Conservation (phyloP, 441 rosid genomes). For the Erodium moschatum region DNA sequence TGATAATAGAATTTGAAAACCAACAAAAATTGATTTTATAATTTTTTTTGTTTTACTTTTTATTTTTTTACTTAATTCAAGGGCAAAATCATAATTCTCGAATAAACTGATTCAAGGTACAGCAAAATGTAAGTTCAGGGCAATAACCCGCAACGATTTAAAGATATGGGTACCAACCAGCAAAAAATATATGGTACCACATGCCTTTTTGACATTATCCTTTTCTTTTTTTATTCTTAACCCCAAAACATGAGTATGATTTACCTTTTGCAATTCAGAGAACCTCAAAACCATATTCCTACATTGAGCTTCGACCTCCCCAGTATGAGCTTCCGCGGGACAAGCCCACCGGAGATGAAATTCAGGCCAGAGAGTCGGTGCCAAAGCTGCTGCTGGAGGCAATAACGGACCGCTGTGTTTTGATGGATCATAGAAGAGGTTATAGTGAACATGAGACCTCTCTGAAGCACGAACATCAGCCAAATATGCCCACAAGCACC, state of each 20-base stretch:
- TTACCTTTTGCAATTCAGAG: constrained; percentile 69
- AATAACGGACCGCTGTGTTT: constrained; percentile 51
- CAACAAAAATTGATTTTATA: too few relatives aligned
- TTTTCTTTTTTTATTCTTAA: too few relatives aligned
- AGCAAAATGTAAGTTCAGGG: too few relatives aligned
- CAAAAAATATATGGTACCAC: too few relatives aligned
- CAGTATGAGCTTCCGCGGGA: constrained; percentile 71
- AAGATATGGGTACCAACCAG: too few relatives aligned
- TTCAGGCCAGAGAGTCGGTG: constrained; percentile 95
- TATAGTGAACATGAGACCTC: constrained; percentile 65
- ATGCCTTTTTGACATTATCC: too few relatives aligned
- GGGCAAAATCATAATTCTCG: too few relatives aligned
- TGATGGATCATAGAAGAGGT: constrained; percentile 62
- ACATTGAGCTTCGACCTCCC: constrained; percentile 67
- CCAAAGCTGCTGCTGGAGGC: constrained; percentile 96
- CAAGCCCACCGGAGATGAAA: constrained; percentile 99
- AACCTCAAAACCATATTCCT: constrained; percentile 57
- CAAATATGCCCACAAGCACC: constrained; percentile 84
- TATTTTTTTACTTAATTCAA: too few relatives aligned
- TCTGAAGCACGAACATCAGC: constrained; percentile 55
- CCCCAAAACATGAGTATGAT: background rate
- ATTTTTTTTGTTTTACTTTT: too few relatives aligned
- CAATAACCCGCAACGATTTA: too few relatives aligned
- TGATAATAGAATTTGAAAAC: too few relatives aligned
- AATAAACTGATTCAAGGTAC: too few relatives aligned